Base-by-base conservation (phyloP, 163 green algal genomes). In the Prototheca wickerhamii region DNA sequence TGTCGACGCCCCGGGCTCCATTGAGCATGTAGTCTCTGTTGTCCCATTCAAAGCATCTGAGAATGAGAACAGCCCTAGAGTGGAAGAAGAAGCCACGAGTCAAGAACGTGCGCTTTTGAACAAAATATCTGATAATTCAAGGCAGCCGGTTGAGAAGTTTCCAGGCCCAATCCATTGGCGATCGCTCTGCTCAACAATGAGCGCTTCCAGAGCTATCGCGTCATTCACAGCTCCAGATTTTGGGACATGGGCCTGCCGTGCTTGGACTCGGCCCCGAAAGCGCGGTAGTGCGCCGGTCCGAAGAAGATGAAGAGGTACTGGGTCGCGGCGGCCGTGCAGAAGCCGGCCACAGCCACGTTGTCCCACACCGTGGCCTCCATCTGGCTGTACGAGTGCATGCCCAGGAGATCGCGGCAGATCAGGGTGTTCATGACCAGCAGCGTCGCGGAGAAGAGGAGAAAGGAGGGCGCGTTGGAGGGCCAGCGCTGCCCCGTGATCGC, bases 241-340 rank as follows among this genome's bases (percentile, higher is more conserved):
- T 15, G 10, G 37, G 37, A 44, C 37, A 44, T 10, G 37, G 37
- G 37, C 37, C 37, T 15, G 10, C 10, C 0, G 10, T 44, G 10
- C 37, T 10, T 21, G 37, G 37, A 10, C 37, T 15, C 15, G 10
- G 10, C 37, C 37, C 37, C 37, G 10, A 44, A 1, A 44, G 37
- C 10, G 10, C 15, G 10, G 10, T 10, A 10, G 15, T 44, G 37
- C 10, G 12, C 18, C 15, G 46, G 46, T 18, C 46, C 46, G 26
- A 54, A 54, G 15, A 54, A 18, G 46, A 54, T 54, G 46, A 54
- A 54, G 23, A 54, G 18, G 46, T 54, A 54, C 46, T 54, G 46
- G 20, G 46, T 18, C 15, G 46, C 46, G 46, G 46, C 26, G 46
- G 46, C 46, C 0, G 26, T 54, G 46, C n/a, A 29, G 46, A 54